Conservation (phyloP, 1,284 basidiomycete species). For the Tranzscheliella williamsii region DNA sequence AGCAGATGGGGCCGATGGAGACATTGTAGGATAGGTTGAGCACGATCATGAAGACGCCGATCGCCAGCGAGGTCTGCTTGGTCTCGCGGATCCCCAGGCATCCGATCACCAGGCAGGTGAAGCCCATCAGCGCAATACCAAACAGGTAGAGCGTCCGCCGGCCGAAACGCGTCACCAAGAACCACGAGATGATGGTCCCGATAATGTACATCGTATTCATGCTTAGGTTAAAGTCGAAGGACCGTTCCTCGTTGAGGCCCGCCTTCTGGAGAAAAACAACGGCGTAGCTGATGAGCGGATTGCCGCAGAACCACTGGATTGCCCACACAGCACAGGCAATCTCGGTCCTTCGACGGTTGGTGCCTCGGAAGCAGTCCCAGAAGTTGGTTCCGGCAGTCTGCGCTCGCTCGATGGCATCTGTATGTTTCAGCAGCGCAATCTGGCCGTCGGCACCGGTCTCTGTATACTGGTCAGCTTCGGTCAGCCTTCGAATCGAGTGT, state of each 20-base stretch:
- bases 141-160: slow-evolving; percentile 64
- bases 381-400: slow-evolving; percentile 60
- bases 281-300: slow-evolving; percentile 54
- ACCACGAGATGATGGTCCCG: slow-evolving; percentile 63
- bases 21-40: slow-evolving; percentile 63
- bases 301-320: slow-evolving; percentile 60
- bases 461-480: slow-evolving; percentile 48
- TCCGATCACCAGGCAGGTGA: slow-evolving; percentile 63
- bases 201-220: slow-evolving; percentile 60
- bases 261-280: slow-evolving; percentile 63
- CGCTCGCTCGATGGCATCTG: slow-evolving; percentile 62
- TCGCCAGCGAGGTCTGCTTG: slow-evolving; percentile 55
- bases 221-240: slow-evolving; percentile 63
- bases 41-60: slow-evolving; percentile 63
- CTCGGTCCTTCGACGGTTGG: slow-evolving; percentile 63
- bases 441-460: slow-evolving; percentile 62
- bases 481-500: slow-evolving; percentile 61
- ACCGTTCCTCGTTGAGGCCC: slow-evolving; percentile 59
- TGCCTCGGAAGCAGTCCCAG: slow-evolving; percentile 64
- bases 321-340: slow-evolving; percentile 61
- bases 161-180: slow-evolving; percentile 62
- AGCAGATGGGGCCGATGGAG: slow-evolving; percentile 62
- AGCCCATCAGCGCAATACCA: slow-evolving; percentile 63
- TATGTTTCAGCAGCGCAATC: slow-evolving; percentile 63
- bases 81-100: slow-evolving; percentile 55